A percentile compares a stretch with the other conserved stretches of the same genome.
Conservation (phyloP, 2,329 filamentous ascomycete species). For the Corniculantispora saksenae region DNA sequence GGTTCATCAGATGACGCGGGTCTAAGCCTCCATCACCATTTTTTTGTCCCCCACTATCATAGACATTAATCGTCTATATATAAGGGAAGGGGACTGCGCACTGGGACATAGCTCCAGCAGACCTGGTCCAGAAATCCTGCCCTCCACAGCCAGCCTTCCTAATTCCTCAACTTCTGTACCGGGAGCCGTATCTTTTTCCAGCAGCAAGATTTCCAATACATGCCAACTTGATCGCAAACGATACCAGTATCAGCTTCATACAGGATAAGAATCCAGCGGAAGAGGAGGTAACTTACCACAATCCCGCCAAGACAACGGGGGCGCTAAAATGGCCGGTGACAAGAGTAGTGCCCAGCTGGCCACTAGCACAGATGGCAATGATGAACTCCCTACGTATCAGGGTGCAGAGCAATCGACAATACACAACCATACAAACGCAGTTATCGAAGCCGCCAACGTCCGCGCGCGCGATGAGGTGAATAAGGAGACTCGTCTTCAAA, state of each 20-base stretch:
- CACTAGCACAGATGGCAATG: not conserved
- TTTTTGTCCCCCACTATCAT: too few relatives aligned
- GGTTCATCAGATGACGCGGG: slow-evolving; percentile 8
- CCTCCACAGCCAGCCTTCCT: not conserved
- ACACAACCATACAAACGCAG: slow-evolving; percentile 36
- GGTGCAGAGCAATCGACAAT: slow-evolving; percentile 20
- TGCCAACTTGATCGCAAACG: too few relatives aligned
- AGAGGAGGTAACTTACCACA: slow-evolving; percentile 2
- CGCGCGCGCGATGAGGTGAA: slow-evolving; percentile 41
- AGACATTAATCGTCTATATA: too few relatives aligned
- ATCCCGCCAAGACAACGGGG: not conserved
- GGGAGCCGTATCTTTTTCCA: too few relatives aligned
- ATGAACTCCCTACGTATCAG: not conserved
- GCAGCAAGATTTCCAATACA: not conserved
- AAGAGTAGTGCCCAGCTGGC: not conserved
- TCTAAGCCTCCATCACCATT: not conserved
- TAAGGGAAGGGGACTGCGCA: too few relatives aligned
- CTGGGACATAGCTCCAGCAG: too few relatives aligned
- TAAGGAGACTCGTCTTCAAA: not conserved
- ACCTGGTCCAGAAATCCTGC: too few relatives aligned
- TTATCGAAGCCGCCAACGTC: slow-evolving; percentile 38
- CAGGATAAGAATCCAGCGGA: not conserved
- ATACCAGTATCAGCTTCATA: not conserved
- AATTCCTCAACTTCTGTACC: too few relatives aligned
- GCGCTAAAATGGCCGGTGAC: not conserved